phyloP scores from a whole-genome alignment of 306 rosid genomes.

The Rubus idaeus region DNA sequence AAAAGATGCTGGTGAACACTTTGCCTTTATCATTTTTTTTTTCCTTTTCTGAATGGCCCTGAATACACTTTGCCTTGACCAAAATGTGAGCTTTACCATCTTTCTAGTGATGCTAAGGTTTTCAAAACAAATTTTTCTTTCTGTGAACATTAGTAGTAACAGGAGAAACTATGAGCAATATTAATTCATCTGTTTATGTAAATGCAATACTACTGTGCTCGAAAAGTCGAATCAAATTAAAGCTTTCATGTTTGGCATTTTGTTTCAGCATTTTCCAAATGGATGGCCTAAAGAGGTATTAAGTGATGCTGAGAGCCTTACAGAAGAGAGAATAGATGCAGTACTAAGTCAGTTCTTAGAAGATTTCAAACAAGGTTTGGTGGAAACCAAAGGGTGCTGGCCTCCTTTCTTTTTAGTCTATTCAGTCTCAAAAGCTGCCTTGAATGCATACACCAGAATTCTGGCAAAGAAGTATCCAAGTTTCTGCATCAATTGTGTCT shows the following conservation, averaged over 20 bases:
- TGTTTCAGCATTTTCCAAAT: conserved; percentile 35
- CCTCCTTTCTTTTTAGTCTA: conserved; percentile 24
- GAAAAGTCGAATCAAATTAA: no score
- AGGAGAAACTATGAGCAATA: no score
- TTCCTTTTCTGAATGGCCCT: no score
- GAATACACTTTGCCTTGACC: no score
- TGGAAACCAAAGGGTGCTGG: conserved; percentile 40
- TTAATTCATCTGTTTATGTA: no score
- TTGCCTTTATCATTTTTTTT: no score
- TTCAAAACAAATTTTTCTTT: no score
- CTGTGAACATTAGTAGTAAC: no score
- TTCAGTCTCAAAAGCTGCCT: conserved; percentile 37
- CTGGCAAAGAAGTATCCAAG: conserved; percentile 35
- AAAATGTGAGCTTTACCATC: no score
- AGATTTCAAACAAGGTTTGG: conserved; percentile 34
- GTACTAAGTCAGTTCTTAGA: conserved; percentile 28
- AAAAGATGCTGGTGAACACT: no score
- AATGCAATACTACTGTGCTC: no score
- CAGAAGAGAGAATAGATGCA: conserved; percentile 39
- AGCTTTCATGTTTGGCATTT: neutral
- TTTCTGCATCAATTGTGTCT: conserved; percentile 36
- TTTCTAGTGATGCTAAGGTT: no score
- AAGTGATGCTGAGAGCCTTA: conserved; percentile 38
- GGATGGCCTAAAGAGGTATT: conserved; percentile 34
- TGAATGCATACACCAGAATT: conserved; percentile 43